Percentiles rank a stretch among this genome's conserved stretches.
These are phyloP conservation scores for Neolentinus lepideus DNA, from an alignment of 1,284 basidiomycete species.

Conservation along the genomic window DNA sequence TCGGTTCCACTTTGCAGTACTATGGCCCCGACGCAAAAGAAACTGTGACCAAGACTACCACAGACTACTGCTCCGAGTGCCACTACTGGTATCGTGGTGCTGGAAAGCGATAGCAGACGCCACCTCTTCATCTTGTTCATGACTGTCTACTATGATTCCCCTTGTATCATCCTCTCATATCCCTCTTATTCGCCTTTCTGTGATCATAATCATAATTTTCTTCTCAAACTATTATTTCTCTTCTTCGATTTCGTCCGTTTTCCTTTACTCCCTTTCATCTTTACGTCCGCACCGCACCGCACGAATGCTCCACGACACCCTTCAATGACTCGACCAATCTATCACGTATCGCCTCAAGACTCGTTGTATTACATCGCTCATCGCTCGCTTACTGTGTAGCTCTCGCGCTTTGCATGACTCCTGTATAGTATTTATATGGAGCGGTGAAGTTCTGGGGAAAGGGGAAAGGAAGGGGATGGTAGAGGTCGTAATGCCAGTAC, in stretches of 20 bases:
- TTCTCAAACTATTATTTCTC: too few relatives aligned
- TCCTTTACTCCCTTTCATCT: too few relatives aligned
- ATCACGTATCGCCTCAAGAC: not conserved
- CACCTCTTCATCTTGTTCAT: too few relatives aligned
- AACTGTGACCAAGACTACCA: conserved; percentile 41
- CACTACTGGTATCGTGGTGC: conserved; percentile 46
- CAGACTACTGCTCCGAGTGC: conserved; percentile 56
- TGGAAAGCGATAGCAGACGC: not conserved
- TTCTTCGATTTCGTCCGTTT: too few relatives aligned
- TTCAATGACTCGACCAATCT: not conserved
- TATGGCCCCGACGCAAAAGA: conserved; percentile 62
- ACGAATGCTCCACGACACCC: not conserved
- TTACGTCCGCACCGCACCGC: too few relatives aligned
- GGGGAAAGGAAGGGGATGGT: conserved; percentile 8
- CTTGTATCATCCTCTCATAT: too few relatives aligned
- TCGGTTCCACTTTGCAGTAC: conserved; percentile 38
- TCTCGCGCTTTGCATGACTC: not conserved
- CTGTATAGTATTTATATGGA: not conserved
- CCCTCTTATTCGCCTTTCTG: too few relatives aligned
- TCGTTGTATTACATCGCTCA: too few relatives aligned
- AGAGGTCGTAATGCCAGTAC: conserved; percentile 1
- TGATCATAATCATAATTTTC: too few relatives aligned
- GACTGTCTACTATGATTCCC: too few relatives aligned
- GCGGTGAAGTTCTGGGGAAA: conserved; percentile 13
- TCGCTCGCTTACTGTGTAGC: not conserved